A percentile compares a stretch with the other conserved stretches of the same genome.
These are phyloP conservation scores for Microbotryum saponariae DNA, from an alignment of 1,284 basidiomycete species.

Conservation along the genomic window DNA sequence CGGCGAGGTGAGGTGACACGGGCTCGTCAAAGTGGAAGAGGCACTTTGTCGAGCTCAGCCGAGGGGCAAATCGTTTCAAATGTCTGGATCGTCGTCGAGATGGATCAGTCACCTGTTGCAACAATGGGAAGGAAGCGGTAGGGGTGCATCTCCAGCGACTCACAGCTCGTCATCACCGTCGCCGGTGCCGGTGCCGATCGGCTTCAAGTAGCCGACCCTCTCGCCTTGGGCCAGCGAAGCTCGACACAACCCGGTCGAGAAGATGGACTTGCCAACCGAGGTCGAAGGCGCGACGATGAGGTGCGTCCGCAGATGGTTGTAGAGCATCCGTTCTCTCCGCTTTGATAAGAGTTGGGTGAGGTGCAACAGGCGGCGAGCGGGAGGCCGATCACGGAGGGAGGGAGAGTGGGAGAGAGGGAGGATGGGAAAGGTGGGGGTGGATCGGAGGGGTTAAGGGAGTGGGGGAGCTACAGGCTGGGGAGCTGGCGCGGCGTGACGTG, in stretches of 20 bases:
- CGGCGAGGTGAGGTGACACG: conserved; percentile 88
- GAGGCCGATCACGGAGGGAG: too few relatives aligned
- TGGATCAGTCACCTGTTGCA: neutral
- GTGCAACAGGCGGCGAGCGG: too few relatives aligned
- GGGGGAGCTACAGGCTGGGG: too few relatives aligned
- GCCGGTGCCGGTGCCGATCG: conserved; percentile 71
- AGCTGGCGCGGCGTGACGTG: too few relatives aligned
- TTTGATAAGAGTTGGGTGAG: too few relatives aligned
- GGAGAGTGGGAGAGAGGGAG: too few relatives aligned
- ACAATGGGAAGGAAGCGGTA: conserved; percentile 4
- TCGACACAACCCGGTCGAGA: conserved; percentile 71
- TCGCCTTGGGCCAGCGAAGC: conserved; percentile 49
- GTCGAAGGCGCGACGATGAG: conserved; percentile 89
- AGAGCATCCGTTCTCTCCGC: conserved; percentile 44
- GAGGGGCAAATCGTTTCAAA: conserved; percentile 52
- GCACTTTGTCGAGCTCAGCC: conserved; percentile 57
- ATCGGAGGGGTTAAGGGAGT: too few relatives aligned
- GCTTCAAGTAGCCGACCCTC: conserved; percentile 74
- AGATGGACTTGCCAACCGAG: conserved; percentile 83
- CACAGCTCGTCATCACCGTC: conserved; percentile 70
- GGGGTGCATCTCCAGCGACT: conserved; percentile 30
- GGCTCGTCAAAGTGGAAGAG: conserved; percentile 80
- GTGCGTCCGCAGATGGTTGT: conserved; percentile 71
- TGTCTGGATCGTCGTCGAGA: conserved; percentile 50
- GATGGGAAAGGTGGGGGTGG: too few relatives aligned